These are phyloP conservation scores for Pseudonectria buxi DNA, from an alignment of 2,329 filamentous ascomycete species.

Conservation along the genomic window DNA sequence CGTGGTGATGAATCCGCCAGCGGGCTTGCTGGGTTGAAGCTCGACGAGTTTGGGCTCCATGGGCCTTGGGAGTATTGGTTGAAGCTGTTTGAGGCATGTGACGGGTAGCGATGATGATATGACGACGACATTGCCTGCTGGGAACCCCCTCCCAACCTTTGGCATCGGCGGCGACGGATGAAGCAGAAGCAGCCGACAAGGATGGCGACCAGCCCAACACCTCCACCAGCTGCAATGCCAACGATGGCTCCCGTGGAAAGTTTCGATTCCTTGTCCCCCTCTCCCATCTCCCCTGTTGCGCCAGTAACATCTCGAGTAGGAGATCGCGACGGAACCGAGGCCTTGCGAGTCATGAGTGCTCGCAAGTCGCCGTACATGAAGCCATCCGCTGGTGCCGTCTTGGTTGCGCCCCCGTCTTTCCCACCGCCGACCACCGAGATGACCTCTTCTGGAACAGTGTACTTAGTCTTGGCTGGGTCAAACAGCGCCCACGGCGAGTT, in stretches of 20 bases:
- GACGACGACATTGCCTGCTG: slow-evolving; percentile 18
- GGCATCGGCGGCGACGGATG: slow-evolving; percentile 20
- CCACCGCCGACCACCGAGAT: slow-evolving; percentile 43
- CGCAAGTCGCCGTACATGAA: slow-evolving; percentile 46
- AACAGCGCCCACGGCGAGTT: slow-evolving; percentile 45
- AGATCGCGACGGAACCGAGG: slow-evolving; percentile 37
- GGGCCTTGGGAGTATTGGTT: slow-evolving; percentile 17
- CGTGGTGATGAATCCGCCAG: slow-evolving; percentile 6
- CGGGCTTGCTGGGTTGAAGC: slow-evolving; percentile 13
- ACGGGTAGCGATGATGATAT: slow-evolving; percentile 18
- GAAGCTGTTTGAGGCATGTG: slow-evolving; percentile 13
- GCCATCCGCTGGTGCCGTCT: slow-evolving; percentile 38
- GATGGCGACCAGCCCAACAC: slow-evolving; percentile 21
- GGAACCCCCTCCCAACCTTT: slow-evolving; percentile 8
- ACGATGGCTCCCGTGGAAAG: slow-evolving; percentile 34
- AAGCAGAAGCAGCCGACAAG: slow-evolving; percentile 25
- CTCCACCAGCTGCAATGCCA: slow-evolving; percentile 37
- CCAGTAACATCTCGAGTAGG: slow-evolving; percentile 40
- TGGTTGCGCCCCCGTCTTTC: slow-evolving; percentile 45
- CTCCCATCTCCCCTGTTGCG: slow-evolving; percentile 7
- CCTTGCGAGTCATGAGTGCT: slow-evolving; percentile 46
- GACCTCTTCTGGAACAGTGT: slow-evolving; percentile 46
- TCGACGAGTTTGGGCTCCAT: slow-evolving; percentile 21
- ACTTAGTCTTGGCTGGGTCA: slow-evolving; percentile 40
- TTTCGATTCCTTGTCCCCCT: slow-evolving; percentile 10